Evolutionary conservation across 2,329 filamentous ascomycete genomes (phyloP).

Genomic region (Fusarium floridanum): DNA sequence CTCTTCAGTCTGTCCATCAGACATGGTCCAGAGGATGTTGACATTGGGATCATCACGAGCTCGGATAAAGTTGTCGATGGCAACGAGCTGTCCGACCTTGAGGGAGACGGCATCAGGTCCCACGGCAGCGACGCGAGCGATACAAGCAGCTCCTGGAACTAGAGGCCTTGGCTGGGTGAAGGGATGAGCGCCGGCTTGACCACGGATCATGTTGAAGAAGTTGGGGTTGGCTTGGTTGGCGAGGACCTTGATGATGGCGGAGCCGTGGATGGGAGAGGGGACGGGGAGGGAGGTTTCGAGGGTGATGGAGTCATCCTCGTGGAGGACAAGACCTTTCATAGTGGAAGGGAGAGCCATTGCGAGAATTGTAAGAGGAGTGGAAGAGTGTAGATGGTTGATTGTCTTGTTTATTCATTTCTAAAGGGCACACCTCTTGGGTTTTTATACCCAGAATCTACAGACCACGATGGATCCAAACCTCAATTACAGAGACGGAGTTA

Average conservation of each 20-base stretch:
- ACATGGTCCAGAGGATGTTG: conserved; percentile 48
- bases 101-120: conserved; percentile 51
- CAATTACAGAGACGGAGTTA: neutral
- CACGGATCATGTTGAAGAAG: conserved; percentile 33
- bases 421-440: neutral
- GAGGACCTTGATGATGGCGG: conserved; percentile 42
- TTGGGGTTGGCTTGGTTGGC: conserved; percentile 46
- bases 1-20: conserved; percentile 44
- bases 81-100: conserved; percentile 51
- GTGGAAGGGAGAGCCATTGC: conserved; percentile 35
- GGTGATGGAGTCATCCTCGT: conserved; percentile 28
- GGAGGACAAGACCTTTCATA: conserved; percentile 36
- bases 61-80: conserved; percentile 48
- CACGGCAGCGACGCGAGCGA: conserved; percentile 53
- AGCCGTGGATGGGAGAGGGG: conserved; percentile 33
- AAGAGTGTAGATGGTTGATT: neutral
- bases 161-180: conserved; percentile 47
- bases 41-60: conserved; percentile 49
- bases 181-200: conserved; percentile 9
- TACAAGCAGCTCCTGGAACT: conserved; percentile 50
- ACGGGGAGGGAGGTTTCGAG: conserved; percentile 30
- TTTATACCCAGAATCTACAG: neutral
- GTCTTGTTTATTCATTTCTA: neutral
- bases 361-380: neutral
- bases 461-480: neutral